Conservation (phyloP, 2,329 filamentous ascomycete genomes). For the Paraphaeosphaeria minitans region DNA sequence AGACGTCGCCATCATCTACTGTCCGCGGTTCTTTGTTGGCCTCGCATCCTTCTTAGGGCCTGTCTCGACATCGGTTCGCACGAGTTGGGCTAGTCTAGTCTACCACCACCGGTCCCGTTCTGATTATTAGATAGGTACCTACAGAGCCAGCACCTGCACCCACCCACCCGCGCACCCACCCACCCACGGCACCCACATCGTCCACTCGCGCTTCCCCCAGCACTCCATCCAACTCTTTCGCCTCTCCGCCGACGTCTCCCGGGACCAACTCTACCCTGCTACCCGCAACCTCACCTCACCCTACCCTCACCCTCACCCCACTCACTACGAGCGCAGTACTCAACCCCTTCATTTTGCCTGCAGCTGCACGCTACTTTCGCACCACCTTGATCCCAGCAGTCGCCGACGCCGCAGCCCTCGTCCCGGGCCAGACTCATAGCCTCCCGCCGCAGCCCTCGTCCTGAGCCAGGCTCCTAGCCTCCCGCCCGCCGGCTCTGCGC, state of each 20-base stretch:
- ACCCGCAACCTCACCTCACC: constrained; percentile 8
- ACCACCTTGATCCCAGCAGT: constrained; percentile 22
- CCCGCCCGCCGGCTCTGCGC: constrained; percentile 18
- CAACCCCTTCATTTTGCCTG: background rate
- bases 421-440: constrained; percentile 41
- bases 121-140: too few relatives aligned
- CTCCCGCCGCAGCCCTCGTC: constrained; percentile 32
- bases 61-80: constrained; percentile 4
- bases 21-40: constrained; percentile 13
- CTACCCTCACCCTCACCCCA: constrained; percentile 9
- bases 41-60: constrained; percentile 2
- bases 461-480: constrained; percentile 40
- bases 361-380: constrained; percentile 10
- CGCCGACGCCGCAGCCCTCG: constrained; percentile 28
- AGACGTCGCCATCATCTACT: background rate
- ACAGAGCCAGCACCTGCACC: background rate
- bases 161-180: too few relatives aligned
- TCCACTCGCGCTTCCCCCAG: constrained; percentile 15
- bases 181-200: too few relatives aligned
- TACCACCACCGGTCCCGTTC: too few relatives aligned
- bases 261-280: constrained; percentile 21
- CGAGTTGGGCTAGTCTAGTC: constrained; percentile 10
- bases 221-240: constrained; percentile 18
- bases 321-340: constrained; percentile 1
- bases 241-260: constrained; percentile 21